Conservation (phyloP, 768 basidiomycete species). For the Termitomyces sp. region DNA sequence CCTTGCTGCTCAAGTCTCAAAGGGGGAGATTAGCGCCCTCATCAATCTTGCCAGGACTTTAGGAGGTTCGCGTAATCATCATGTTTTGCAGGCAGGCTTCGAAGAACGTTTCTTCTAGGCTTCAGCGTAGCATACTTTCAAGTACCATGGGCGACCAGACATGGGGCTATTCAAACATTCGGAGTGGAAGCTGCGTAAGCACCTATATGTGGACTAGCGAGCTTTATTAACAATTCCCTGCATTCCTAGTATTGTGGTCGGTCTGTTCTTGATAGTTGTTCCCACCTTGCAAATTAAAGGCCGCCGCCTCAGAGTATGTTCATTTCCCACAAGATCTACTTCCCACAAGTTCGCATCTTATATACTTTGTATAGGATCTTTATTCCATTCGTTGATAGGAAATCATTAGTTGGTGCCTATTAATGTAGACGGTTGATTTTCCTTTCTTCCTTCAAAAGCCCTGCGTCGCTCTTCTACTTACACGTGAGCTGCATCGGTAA, state of each 20-base stretch:
- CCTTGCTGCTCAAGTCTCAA: neutral
- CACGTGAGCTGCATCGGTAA: neutral
- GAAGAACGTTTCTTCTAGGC: constrained; percentile 14
- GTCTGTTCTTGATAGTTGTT: constrained; percentile 44
- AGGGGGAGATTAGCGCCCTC: constrained; percentile 53
- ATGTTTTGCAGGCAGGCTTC: neutral
- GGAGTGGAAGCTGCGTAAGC: constrained; percentile 51
- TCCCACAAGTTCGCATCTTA: neutral
- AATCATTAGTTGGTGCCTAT: neutral
- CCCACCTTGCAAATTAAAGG: constrained; percentile 45
- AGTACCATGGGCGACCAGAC: constrained; percentile 46
- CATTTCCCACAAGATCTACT: neutral
- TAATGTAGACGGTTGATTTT: neutral
- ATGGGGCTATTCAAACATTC: constrained; percentile 51
- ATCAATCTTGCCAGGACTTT: constrained; percentile 48
- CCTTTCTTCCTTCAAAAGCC: no score
- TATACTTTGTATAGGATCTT: constrained; percentile 10
- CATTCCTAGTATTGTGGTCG: constrained; percentile 35
- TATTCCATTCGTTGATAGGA: constrained; percentile 12
- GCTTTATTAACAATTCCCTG: neutral
- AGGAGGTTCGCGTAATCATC: constrained; percentile 27
- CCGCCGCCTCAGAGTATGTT: constrained; percentile 34
- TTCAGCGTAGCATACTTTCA: constrained; percentile 58
- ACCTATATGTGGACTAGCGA: neutral
- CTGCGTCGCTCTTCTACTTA: no score